Evolutionary conservation across 2,329 filamentous ascomycete species (phyloP).

Genomic region (Sporothrix inflata): DNA sequence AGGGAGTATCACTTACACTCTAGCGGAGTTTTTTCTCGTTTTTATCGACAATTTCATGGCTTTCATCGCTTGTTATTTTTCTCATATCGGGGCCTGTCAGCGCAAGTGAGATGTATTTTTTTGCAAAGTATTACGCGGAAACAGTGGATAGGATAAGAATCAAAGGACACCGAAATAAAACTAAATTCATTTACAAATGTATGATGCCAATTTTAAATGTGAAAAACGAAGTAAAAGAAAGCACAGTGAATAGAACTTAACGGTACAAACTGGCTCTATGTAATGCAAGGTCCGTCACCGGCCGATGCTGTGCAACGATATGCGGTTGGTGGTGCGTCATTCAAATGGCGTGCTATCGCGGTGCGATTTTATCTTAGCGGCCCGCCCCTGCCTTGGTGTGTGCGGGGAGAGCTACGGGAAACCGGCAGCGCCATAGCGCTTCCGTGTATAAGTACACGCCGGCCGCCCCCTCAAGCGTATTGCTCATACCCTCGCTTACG

Average conservation of each 20-base stretch:
- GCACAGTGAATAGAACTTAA: too few relatives aligned
- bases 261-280: background rate
- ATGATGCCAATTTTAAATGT: too few relatives aligned
- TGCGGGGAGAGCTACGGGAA: background rate
- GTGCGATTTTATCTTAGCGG: slow-evolving; percentile 4
- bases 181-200: too few relatives aligned
- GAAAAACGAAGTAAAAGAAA: too few relatives aligned
- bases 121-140: background rate
- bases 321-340: background rate
- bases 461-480: background rate
- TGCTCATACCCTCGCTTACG: slow-evolving; percentile 3
- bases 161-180: too few relatives aligned
- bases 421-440: background rate
- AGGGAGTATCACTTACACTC: too few relatives aligned
- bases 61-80: background rate
- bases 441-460: background rate
- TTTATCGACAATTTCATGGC: too few relatives aligned
- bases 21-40: too few relatives aligned
- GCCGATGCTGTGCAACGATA: background rate
- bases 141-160: background rate
- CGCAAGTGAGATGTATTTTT: background rate
- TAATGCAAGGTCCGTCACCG: background rate
- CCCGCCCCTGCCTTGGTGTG: background rate
- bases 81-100: background rate
- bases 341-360: slow-evolving; percentile 1